Base-by-base conservation (phyloP, 805 yeast species). In the Wickerhamiella kazuoi region DNA sequence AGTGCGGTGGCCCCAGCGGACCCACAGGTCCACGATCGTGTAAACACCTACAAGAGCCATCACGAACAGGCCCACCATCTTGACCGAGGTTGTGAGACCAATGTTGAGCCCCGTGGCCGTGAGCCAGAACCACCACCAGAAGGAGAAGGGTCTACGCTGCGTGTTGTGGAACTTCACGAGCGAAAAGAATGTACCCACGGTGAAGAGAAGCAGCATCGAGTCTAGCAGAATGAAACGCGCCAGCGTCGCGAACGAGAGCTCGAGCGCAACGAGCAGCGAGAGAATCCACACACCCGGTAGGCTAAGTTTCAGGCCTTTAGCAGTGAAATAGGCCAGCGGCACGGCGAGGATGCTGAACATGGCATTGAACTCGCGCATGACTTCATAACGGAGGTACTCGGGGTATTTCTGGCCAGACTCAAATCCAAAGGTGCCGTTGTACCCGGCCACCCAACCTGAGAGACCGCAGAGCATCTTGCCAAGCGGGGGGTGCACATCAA, bases 401-500 rank as follows among this genome's bases (percentile, higher is more conserved):
- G 74, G 69, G 59, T 84, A 90, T 43, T 72, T 69, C 48, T 79
- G 80, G 33, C 96, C 96, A 58, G 69, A 74, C 45, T 84, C 94
- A 52, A 87, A 90, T 59, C 84, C 82, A 67, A 84, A 90, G 11
- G 70, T 58, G n/a, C 99, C 99, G 52, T 79, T 75, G 57, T 82
- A 90, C 2, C 96, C 95, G 38, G 78, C 74, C 19, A 90, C 51
- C 67, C 77, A 83, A 33, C 98, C 99, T 30, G 78, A 82, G 42
- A 76, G 68, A 0, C 97, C 97, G 60, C 87, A 82, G 48, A 86
- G 66, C 56, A 90, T 67, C 58, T 90, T 90, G 40, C 94, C 98
- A 59, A 90, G 82, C 18, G 99, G 99, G 8, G 99, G 99, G 61
- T 90, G 99, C 38, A 90, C 74, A 61, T 90, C 99, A 53, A 90